Percentiles rank a stretch among this genome's conserved stretches.
These are phyloP conservation scores for Candida railenensis DNA, from an alignment of 805 yeast genomes.

Conservation along the genomic window DNA sequence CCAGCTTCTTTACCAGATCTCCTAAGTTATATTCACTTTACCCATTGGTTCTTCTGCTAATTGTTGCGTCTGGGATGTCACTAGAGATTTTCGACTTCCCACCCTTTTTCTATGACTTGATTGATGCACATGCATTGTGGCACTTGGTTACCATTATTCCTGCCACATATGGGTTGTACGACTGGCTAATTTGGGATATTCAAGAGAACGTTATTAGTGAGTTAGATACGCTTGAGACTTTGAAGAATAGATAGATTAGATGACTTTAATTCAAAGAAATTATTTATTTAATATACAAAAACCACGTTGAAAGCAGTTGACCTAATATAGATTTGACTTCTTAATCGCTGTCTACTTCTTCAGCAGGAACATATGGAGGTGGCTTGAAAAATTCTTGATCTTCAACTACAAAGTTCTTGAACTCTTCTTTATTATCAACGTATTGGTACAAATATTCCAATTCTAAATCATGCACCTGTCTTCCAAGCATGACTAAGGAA, in stretches of 20 bases:
- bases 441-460: slow-evolving; percentile 79
- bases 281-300: not conserved
- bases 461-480: slow-evolving; percentile 93
- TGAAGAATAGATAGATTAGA: slow-evolving; percentile 9
- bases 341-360: slow-evolving; percentile 22
- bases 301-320: no score
- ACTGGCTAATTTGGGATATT: slow-evolving; percentile 45
- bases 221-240: slow-evolving; percentile 9
- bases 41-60: slow-evolving; percentile 33
- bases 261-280: not conserved
- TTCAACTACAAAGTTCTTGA: slow-evolving; percentile 44
- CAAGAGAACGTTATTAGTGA: slow-evolving; percentile 28
- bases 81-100: slow-evolving; percentile 90
- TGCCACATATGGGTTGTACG: slow-evolving; percentile 41
- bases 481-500: slow-evolving; percentile 85
- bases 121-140: slow-evolving; percentile 96
- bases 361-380: slow-evolving; percentile 59
- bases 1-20: slow-evolving; percentile 31
- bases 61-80: slow-evolving; percentile 74
- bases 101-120: slow-evolving; percentile 54
- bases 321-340: no score
- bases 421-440: slow-evolving; percentile 58
- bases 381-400: slow-evolving; percentile 76
- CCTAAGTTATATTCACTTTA: slow-evolving; percentile 40
- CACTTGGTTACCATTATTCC: slow-evolving; percentile 75